These are phyloP conservation scores for Eimeria acervulina DNA, from an alignment of 169 alveolate species.

Conservation along the genomic window DNA sequence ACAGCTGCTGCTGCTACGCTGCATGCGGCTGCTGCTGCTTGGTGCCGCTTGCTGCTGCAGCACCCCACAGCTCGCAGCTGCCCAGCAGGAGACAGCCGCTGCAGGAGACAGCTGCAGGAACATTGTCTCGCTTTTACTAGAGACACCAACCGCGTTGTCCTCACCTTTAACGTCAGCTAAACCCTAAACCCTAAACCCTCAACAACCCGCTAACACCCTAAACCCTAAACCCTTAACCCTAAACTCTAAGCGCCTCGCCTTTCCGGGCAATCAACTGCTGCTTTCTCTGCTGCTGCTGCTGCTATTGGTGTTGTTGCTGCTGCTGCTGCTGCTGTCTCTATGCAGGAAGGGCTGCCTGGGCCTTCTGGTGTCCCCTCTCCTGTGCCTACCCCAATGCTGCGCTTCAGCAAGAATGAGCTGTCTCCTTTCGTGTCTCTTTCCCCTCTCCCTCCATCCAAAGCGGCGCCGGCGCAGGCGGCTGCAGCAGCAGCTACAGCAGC, in stretches of 20 bases:
- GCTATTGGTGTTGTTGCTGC: not conserved
- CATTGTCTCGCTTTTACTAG: constrained; percentile 21
- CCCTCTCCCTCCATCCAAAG: not conserved
- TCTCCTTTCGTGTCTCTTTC: constrained; percentile 30
- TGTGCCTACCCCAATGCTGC: not conserved
- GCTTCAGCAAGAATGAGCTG: constrained; percentile 32
- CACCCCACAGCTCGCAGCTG: constrained; percentile 8
- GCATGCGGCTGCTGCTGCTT: not conserved
- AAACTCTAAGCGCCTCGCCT: not conserved
- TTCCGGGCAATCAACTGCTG: not conserved
- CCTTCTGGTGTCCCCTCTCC: not conserved
- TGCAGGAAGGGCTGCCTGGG: constrained; percentile 14
- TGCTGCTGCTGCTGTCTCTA: not conserved
- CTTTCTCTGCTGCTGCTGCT: not conserved
- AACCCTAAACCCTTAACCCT: constrained; percentile 43
- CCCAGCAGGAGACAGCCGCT: constrained; percentile 45
- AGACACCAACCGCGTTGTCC: constrained; percentile 25
- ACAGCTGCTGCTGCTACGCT: not conserved
- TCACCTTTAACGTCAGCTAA: constrained; percentile 25
- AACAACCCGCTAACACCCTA: not conserved
- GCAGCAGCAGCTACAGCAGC: constrained; percentile 61
- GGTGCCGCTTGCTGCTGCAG: constrained; percentile 35
- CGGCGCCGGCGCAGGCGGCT: not conserved
- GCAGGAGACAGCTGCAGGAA: constrained; percentile 16
- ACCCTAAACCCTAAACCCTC: constrained; percentile 47